Conservation (phyloP, 768 basidiomycete genomes). For the Myochromella boudieri region DNA sequence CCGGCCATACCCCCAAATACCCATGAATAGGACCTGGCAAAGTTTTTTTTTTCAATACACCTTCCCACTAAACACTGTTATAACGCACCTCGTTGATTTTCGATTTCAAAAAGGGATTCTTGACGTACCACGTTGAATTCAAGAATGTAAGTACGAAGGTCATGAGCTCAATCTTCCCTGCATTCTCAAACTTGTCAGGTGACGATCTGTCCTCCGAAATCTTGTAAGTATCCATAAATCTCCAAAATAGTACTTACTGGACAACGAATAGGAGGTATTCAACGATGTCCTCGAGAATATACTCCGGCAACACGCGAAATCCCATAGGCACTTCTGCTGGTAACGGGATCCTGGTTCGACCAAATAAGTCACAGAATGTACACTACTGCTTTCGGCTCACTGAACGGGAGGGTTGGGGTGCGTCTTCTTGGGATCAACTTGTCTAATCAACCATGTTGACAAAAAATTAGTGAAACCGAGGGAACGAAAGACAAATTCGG, state of each 20-base stretch:
- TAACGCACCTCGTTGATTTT: constrained; percentile 86
- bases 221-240: background rate
- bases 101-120: constrained; percentile 96
- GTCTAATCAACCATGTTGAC: constrained; percentile 91
- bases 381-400: constrained; percentile 43
- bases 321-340: constrained; percentile 81
- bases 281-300: constrained; percentile 89
- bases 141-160: constrained; percentile 90
- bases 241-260: constrained; percentile 49
- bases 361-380: background rate
- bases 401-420: constrained; percentile 70
- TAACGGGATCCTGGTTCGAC: constrained; percentile 68
- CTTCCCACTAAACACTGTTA: background rate
- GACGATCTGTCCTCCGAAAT: constrained; percentile 41
- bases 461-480: constrained; percentile 87
- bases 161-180: constrained; percentile 85
- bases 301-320: constrained; percentile 91
- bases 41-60: constrained; percentile 2
- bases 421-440: constrained; percentile 76
- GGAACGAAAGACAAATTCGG: constrained; percentile 75
- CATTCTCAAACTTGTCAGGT: constrained; percentile 79
- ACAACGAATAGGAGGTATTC: constrained; percentile 86
- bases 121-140: constrained; percentile 95
- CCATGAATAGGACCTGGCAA: constrained; percentile 69
- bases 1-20: constrained; percentile 64